Conservation (phyloP, 1,284 basidiomycete genomes). For the Phaffia rhodozyma region DNA sequence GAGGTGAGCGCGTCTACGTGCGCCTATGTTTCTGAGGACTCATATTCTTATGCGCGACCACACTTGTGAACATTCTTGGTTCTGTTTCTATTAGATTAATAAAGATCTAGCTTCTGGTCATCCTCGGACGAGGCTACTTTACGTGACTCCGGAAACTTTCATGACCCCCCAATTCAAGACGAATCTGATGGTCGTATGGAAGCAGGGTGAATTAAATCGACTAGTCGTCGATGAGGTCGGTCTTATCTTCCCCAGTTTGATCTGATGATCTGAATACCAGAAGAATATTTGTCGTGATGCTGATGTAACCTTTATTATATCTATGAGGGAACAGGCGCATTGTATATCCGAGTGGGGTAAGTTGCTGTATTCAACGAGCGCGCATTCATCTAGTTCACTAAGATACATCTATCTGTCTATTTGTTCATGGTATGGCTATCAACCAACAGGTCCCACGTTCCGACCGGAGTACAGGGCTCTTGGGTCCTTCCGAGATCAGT, state of each 20-base stretch:
- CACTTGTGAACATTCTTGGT: neutral
- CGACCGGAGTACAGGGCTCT: slow-evolving; percentile 53
- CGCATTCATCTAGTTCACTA: neutral
- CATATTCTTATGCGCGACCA: neutral
- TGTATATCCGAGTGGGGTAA: slow-evolving; percentile 56
- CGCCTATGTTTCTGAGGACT: neutral
- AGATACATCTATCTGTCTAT: neutral
- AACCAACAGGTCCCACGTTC: slow-evolving; percentile 8
- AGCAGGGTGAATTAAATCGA: slow-evolving; percentile 49
- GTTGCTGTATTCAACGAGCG: slow-evolving; percentile 19
- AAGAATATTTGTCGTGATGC: neutral
- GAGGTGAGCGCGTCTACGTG: slow-evolving; percentile 36
- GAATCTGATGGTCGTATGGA: slow-evolving; percentile 44
- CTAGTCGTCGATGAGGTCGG: slow-evolving; percentile 68
- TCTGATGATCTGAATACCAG: neutral
- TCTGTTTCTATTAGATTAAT: slow-evolving; percentile 38
- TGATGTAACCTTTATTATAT: neutral
- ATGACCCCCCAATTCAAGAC: slow-evolving; percentile 45
- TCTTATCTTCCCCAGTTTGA: neutral
- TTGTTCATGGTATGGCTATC: neutral
- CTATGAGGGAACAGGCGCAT: slow-evolving; percentile 47
- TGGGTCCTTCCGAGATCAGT: slow-evolving; percentile 55
- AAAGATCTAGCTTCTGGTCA: slow-evolving; percentile 50
- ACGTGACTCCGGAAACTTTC: slow-evolving; percentile 67
- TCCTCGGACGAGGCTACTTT: slow-evolving; percentile 54